Evolutionary conservation across 139 green algal species (phyloP), one percentile per base, ranked within the genome.

Genomic region (Limnomonas spitsbergensis): DNA sequence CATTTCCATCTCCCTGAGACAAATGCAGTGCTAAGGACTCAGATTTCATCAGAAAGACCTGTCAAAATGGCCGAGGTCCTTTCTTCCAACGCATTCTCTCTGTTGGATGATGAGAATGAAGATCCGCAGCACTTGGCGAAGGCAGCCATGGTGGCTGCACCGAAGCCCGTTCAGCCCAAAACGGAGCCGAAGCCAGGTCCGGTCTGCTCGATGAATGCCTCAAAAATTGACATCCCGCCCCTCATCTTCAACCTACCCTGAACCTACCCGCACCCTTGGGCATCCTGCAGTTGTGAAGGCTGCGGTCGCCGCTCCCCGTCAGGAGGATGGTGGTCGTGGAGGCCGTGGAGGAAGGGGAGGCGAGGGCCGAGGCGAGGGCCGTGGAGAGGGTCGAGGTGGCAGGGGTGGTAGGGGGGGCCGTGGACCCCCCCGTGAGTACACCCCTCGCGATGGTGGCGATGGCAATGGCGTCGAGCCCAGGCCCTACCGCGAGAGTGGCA

Each of bases 341-440:
- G 79, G 78, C 36, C 76, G 82, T 56, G 66, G 78, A 27, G 75
- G 76, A 37, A 42, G 83, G 31, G 4, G 47, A 39, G 36, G 66
- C 40, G 35, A 38, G 39, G 84, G 80, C 0, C 81, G 81, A 69
- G 77, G 79, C 31, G 79, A 81, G 2, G 78, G 34, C 36, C 68
- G 76, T 54, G 69, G 81, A 72, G 69, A 81, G 54, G 81, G 83
- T 31, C 69, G 83, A 31, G 53, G 87, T 53, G 79, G 86, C 72
- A 38, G 78, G 7, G 71, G 82, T 29, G 73, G 79, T 32, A 76
- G 82, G 9, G 47, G 86, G n/a, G 79, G 78, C 40, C 75, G 80
- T 52, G 69, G 83, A 20, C 81, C 78, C 73, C 90, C 91, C 70
- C 89, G 94, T 78, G 69, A 53, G 9, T 14, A 61, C 14, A 20